Evolutionary conservation across 768 basidiomycete genomes (phyloP).

Genomic region (Russula emetica): DNA sequence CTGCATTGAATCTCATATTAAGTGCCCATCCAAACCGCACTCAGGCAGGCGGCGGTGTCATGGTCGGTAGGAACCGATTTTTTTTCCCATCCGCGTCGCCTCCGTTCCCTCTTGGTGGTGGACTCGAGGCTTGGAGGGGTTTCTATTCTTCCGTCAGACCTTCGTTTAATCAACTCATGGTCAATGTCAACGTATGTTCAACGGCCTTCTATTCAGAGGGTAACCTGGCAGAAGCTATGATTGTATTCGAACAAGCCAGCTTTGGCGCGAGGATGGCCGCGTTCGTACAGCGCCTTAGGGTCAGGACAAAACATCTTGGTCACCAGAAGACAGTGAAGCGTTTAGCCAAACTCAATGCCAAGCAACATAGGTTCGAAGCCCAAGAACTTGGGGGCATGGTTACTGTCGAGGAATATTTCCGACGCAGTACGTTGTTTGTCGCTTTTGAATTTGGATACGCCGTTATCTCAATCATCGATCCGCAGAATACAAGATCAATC

Average conservation of each 20-base stretch:
- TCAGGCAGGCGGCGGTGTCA: constrained; percentile 40
- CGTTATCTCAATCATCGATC: not conserved
- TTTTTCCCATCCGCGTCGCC: constrained; percentile 42
- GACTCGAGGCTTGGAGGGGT: constrained; percentile 57
- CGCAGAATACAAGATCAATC: constrained; percentile 42
- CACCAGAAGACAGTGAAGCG: constrained; percentile 69
- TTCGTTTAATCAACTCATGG: constrained; percentile 46
- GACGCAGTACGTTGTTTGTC: constrained; percentile 37
- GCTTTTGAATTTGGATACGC: not conserved
- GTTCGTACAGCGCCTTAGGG: constrained; percentile 63
- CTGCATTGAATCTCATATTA: constrained; percentile 50
- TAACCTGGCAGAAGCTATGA: constrained; percentile 44
- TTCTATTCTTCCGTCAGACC: constrained; percentile 43
- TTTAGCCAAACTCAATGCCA: constrained; percentile 42
- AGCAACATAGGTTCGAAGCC: constrained; percentile 40
- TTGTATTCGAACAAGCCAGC: constrained; percentile 43
- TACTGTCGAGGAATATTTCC: constrained; percentile 48
- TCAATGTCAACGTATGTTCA: constrained; percentile 51
- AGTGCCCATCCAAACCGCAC: constrained; percentile 42
- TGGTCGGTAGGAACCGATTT: constrained; percentile 50
- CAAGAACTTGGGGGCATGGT: constrained; percentile 40
- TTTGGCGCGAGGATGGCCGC: constrained; percentile 56
- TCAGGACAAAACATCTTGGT: constrained; percentile 66
- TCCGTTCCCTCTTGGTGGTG: constrained; percentile 41
- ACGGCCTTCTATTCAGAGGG: constrained; percentile 44